Percentiles rank a stretch among this genome's conserved stretches.
Conservation (phyloP, 1,139 yeast species). For the Geotrichum fermentans region DNA sequence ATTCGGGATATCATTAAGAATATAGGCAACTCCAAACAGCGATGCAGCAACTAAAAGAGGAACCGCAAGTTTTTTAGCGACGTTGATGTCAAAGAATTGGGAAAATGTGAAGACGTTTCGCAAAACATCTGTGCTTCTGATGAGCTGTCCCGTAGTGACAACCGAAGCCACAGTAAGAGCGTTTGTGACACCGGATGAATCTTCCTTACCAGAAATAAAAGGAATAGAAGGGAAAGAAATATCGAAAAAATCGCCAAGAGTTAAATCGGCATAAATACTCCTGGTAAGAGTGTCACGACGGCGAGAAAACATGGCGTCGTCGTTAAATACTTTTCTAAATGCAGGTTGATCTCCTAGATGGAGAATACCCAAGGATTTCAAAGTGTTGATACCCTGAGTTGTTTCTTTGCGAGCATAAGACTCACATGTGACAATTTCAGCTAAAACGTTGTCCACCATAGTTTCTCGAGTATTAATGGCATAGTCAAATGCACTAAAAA, state of each 20-base stretch:
- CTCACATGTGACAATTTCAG: slow-evolving; percentile 65
- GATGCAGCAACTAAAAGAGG: slow-evolving; percentile 52
- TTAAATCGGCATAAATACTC: slow-evolving; percentile 54
- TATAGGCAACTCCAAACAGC: slow-evolving; percentile 58
- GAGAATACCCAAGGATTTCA: slow-evolving; percentile 51
- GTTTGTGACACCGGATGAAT: slow-evolving; percentile 37
- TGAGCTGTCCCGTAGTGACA: slow-evolving; percentile 37
- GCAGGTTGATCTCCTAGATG: slow-evolving; percentile 50
- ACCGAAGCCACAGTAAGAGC: slow-evolving; percentile 40
- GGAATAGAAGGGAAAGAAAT: slow-evolving; percentile 41
- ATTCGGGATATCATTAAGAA: slow-evolving; percentile 76
- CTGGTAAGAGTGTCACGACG: slow-evolving; percentile 60
- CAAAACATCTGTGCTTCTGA: slow-evolving; percentile 30
- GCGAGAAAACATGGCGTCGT: slow-evolving; percentile 80
- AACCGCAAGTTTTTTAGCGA: slow-evolving; percentile 39
- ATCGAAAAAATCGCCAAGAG: slow-evolving; percentile 69
- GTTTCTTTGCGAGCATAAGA: slow-evolving; percentile 61
- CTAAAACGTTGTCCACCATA: slow-evolving; percentile 59
- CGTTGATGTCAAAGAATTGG: slow-evolving; percentile 23
- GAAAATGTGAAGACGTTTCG: slow-evolving; percentile 30
- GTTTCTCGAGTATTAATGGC: slow-evolving; percentile 64
- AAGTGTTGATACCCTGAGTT: slow-evolving; percentile 52
- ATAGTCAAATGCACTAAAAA: slow-evolving; percentile 63
- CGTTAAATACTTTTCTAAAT: slow-evolving; percentile 61
- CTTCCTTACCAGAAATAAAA: slow-evolving; percentile 12